phyloP scores from a whole-genome alignment of 2,329 filamentous ascomycete species.

The Cordyceps farinosa region DNA sequence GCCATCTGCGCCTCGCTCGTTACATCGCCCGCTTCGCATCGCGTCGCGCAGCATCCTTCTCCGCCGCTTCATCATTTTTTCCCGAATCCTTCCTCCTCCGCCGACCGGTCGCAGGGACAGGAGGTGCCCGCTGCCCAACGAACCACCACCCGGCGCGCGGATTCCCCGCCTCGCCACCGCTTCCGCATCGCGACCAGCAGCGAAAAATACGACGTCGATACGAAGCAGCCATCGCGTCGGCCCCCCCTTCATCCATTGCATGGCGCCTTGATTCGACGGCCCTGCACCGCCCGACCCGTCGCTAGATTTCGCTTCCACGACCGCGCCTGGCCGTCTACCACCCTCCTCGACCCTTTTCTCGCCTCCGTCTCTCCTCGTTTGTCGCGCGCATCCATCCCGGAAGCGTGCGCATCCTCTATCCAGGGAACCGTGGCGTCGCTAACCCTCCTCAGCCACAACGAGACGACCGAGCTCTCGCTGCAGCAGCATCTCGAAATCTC shows the following conservation, averaged over 20 bases:
- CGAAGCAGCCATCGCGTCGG: not conserved
- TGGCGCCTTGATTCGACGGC: slow-evolving; percentile 8
- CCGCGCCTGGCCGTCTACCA: not conserved
- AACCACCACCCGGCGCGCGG: slow-evolving; percentile 9
- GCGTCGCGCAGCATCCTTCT: slow-evolving; percentile 6
- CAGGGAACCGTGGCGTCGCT: slow-evolving; percentile 53
- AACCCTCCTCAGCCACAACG: slow-evolving; percentile 51
- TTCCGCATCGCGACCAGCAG: slow-evolving; percentile 1
- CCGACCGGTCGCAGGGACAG: not conserved
- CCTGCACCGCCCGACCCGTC: not conserved
- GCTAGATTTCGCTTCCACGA: not conserved
- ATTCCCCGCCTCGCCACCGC: slow-evolving; percentile 16
- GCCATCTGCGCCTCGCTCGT: slow-evolving; percentile 14
- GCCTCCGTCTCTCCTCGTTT: not conserved
- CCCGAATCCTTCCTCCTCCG: not conserved
- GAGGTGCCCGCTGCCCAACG: slow-evolving; percentile 13
- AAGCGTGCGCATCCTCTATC: slow-evolving; percentile 18
- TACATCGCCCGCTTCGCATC: slow-evolving; percentile 16
- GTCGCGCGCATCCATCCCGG: slow-evolving; percentile 15
- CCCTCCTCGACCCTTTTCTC: not conserved
- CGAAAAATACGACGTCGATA: not conserved
- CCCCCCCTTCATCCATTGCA: not conserved
- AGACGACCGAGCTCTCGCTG: slow-evolving; percentile 52
- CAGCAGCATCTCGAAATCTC: slow-evolving; percentile 58
- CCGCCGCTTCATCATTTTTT: not conserved